A percentile compares a stretch with the other conserved stretches of the same genome.
Conservation (phyloP, 208 protist genomes). For the Lotmaria passim region DNA sequence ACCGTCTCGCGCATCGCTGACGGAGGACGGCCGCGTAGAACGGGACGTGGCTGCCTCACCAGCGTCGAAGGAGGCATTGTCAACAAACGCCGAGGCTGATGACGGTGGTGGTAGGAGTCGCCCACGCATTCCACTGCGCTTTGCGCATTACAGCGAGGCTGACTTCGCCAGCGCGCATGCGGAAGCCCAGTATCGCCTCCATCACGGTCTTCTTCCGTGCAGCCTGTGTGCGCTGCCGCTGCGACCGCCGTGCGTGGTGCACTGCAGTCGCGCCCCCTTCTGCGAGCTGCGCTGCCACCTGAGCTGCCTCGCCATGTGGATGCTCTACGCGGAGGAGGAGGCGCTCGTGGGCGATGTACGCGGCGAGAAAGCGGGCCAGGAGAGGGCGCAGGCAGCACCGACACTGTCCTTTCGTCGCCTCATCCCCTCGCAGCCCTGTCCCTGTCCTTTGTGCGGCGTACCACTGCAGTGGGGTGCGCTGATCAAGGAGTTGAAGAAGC, state of each 20-base stretch:
- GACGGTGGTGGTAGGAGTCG: not conserved
- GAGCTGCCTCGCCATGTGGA: constrained; percentile 80
- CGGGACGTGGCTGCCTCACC: too few relatives aligned
- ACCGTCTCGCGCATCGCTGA: not conserved
- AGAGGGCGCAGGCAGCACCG: not conserved
- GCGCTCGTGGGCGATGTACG: too few relatives aligned
- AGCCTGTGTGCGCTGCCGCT: constrained; percentile 79
- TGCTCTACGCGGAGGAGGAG: constrained; percentile 40
- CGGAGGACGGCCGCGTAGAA: not conserved
- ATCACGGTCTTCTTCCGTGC: constrained; percentile 58
- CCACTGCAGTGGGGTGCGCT: constrained; percentile 68
- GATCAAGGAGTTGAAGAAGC: constrained; percentile 68
- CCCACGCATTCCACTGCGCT: constrained; percentile 37
- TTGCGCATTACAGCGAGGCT: constrained; percentile 42
- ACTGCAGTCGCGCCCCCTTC: constrained; percentile 71
- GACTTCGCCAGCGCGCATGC: constrained; percentile 63
- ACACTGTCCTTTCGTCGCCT: constrained; percentile 14
- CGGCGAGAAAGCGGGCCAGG: not conserved
- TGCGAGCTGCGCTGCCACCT: constrained; percentile 71
- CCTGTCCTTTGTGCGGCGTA: constrained; percentile 75
- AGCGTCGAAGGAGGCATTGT: too few relatives aligned
- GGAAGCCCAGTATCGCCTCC: constrained; percentile 43
- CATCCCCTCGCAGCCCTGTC: constrained; percentile 34
- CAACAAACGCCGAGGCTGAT: not conserved
- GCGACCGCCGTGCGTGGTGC: constrained; percentile 51